Evolutionary conservation across 1,139 yeast species (phyloP), one percentile per base, ranked within the genome.

Genomic region (Taphrina wiesneri): DNA sequence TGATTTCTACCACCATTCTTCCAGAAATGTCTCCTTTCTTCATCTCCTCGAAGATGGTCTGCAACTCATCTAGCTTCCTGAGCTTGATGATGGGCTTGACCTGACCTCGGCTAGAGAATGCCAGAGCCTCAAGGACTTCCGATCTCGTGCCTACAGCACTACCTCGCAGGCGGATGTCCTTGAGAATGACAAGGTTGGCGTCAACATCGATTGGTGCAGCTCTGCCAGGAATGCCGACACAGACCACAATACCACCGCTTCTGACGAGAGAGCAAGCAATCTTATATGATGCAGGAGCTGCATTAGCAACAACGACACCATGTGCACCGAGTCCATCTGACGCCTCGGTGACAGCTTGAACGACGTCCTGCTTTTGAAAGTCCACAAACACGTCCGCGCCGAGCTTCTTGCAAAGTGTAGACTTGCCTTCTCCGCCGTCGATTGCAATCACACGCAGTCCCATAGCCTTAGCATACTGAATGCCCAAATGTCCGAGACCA

Each of bases 101-200:
- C 74, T 83, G 80, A 70, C 93, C 93, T 72, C 89, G 82, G 6
- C 43, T 71, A 76, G 85, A 86, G 81, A 87, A 87, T 73, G 86
- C 88, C 71, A 87, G 78, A 68, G 93, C 92, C 78, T 87, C 93
- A 72, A 85, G 83, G 68, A 90, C 81, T 77, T 88, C 93, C 69
- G 86, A 86, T 77, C 92, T 85, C 82, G 86, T 87, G 71, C 93
- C 93, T 69, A 88, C 93, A 74, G 86, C 86, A 63, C 92, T 86
- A 70, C 92, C 93, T 75, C 81, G 83, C 74, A 87, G 85, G 75
- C 79, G 80, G 74, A 86, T 79, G 61, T 88, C 83, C 77, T 82
- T 85, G 72, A 86, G 82, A 70, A 87, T 92, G 65, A 87, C 83
- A 70, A 77, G 25, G 23, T 49, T 51, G 13, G 61, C 63, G 30